Evolutionary conservation across 2,329 filamentous ascomycete species (phyloP), one percentile per base, ranked within the genome.

Genomic region (Sclerotinia minor): DNA sequence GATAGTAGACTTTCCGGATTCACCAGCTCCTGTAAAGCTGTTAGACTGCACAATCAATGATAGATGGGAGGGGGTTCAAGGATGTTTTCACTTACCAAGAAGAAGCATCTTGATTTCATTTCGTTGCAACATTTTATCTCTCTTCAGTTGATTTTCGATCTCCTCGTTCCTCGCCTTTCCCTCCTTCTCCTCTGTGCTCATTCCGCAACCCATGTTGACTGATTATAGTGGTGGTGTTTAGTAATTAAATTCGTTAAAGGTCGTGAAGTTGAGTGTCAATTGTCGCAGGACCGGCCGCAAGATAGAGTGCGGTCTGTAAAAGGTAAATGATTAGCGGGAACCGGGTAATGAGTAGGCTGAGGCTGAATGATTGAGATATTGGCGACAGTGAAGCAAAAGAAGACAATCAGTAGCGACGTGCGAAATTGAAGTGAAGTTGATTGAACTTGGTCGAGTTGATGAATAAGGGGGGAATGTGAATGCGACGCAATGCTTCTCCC

Each of bases 101-200:
- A 99, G 87, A 76, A 99, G 85, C 95, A 99, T 98, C 88, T 99
- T 99, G 85, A 99, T 99, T 83, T 99, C 95, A 76, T 99, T 99
- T 77, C 94, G 90, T 84, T 97, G 94, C 85, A 96, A 91, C 92
- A 98, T 92, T 83, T 96, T 96, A 79, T 99, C 95, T 80, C 92
- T 88, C 88, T 97, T 98, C 79, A 98, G 85, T 85, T 98, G 94
- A 81, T 97, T 98, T 83, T 99, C 95, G 79, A 99, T 99, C 88
- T 98, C 94, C 87, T 99, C 95, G 80, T 99, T 98, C 76, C 95
- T 90, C 85, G 93, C 92, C 92, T 97, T 98, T 83, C 95, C 94
- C 93, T 98, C 95, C 90, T 97, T 97, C 84, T 98, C 95, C 85
- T 98, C 95, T 79, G 95, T 97, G 81, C 94, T 98, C 92, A 97